phyloP scores from a whole-genome alignment of 1,284 basidiomycete species.

The Ceratorhiza oryzae-sativae region DNA sequence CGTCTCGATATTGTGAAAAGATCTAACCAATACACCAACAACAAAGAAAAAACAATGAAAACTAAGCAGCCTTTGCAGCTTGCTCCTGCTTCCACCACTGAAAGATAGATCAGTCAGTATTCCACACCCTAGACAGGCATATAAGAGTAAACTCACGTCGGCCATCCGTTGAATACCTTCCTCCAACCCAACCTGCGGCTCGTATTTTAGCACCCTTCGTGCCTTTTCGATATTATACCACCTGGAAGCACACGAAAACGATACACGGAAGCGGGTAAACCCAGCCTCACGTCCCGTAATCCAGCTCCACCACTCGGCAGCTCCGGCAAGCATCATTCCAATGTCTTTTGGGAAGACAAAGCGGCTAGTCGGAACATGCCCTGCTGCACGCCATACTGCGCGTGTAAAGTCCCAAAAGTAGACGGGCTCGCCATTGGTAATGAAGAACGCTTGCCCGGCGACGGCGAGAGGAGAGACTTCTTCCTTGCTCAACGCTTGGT shows the following conservation, averaged over 20 bases:
- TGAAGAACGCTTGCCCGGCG: constrained; percentile 95
- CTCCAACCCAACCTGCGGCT: constrained; percentile 87
- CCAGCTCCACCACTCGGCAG: constrained; percentile 79
- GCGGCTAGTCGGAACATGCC: constrained; percentile 61
- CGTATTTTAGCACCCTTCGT: constrained; percentile 88
- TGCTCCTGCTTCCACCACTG: constrained; percentile 41
- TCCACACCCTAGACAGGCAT: background rate
- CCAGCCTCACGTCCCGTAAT: constrained; percentile 76
- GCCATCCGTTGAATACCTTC: constrained; percentile 86
- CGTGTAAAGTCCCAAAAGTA: constrained; percentile 97
- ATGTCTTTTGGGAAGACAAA: constrained; percentile 69
- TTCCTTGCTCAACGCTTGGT: constrained; percentile 59
- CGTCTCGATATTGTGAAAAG: constrained; percentile 7
- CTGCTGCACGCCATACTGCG: constrained; percentile 81
- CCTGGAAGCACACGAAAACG: constrained; percentile 73
- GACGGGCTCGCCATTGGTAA: constrained; percentile 96
- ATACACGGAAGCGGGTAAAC: constrained; percentile 89
- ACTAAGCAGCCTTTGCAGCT: constrained; percentile 16
- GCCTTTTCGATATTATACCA: constrained; percentile 98
- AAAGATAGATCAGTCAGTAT: background rate
- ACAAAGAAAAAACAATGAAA: background rate
- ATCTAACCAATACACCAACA: constrained; percentile 26
- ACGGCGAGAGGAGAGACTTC: constrained; percentile 68
- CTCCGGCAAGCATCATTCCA: constrained; percentile 73
- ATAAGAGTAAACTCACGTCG: constrained; percentile 59